Evolutionary conservation across 2,329 filamentous ascomycete species (phyloP), one percentile per base, ranked within the genome.

Genomic region (Talaromyces sp.): DNA sequence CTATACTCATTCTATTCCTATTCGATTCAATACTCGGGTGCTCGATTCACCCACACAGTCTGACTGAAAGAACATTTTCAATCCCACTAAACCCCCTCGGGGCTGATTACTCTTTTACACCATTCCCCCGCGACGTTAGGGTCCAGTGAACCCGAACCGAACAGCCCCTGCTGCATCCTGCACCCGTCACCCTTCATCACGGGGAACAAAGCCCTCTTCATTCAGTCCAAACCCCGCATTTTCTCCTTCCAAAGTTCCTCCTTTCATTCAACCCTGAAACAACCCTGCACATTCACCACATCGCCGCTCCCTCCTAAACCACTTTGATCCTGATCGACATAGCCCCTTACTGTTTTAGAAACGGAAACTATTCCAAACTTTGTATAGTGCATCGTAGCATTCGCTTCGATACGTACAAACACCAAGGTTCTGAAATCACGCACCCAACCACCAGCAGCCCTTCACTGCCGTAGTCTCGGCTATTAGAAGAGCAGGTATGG

Each of bases 271-370:
- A n/a, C 27, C 48, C 22, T 47, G 42, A 48, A 56, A 52, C 46
- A 27, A 27, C 24, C 24, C 4, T 9, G 24, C 24, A 27, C 4
- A 27, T 9, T 27, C 9, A 9, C 5, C 4, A 27, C 24, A 5
- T 27, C 5, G 24, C 5, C 5, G 24, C 24, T 27, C 24, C 9
- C 9, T 27, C 9, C 9, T 9, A 27, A 4, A 5, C 9, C 9
- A 27, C 24, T 27, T 27, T 27, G 9, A 27, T 9, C 40, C 24
- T 32, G 45, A 47, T 47, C 45, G 45, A 47, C 45, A 14, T 13
- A 6, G 3, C 9, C 20, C 19, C 32, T 32, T 49, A 49, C 51
- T 49, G 22, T 43, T 48, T 49, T 52, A 14, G 51, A 49, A 35
- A 52, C 51, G 51, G 51, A 47, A 45, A 19, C 36, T 39, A 39